A percentile compares a stretch with the other conserved stretches of the same genome.
Conservation (phyloP, 2,329 filamentous ascomycete genomes). For the Balansia obtecta region DNA sequence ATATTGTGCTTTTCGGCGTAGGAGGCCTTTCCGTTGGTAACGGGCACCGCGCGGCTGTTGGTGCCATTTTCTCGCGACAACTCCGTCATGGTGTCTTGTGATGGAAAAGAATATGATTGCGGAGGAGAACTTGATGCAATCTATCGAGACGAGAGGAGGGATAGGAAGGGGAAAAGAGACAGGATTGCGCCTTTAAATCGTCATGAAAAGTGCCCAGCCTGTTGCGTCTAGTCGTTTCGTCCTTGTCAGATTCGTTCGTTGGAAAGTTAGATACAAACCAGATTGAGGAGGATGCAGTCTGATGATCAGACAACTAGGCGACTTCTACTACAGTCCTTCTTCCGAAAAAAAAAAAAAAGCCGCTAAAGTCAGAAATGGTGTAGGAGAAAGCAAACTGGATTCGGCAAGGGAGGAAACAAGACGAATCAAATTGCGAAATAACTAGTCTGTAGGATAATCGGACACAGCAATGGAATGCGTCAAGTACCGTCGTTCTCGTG, state of each 20-base stretch:
- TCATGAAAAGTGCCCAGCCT: constrained; percentile 1
- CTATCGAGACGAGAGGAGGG: neutral
- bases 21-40: constrained; percentile 46
- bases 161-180: neutral
- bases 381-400: neutral
- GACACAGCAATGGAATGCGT: neutral
- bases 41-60: constrained; percentile 37
- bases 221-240: neutral
- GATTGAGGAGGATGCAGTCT: constrained; percentile 1
- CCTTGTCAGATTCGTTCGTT: constrained; percentile 2
- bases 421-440: neutral
- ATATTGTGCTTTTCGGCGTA: constrained; percentile 74
- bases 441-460: neutral
- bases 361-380: neutral
- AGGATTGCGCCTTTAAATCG: neutral
- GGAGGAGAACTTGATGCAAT: neutral
- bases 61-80: constrained; percentile 26
- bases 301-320: neutral
- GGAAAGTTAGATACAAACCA: neutral
- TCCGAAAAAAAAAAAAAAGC: neutral
- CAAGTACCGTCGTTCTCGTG: constrained; percentile 4
- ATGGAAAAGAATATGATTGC: neutral
- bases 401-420: constrained; percentile 6
- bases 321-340: constrained; percentile 4
- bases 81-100: constrained; percentile 32